Evolutionary conservation across 306 rosid genomes (phyloP), one percentile per base, ranked within the genome.

Genomic region (Sicyos edulis): DNA sequence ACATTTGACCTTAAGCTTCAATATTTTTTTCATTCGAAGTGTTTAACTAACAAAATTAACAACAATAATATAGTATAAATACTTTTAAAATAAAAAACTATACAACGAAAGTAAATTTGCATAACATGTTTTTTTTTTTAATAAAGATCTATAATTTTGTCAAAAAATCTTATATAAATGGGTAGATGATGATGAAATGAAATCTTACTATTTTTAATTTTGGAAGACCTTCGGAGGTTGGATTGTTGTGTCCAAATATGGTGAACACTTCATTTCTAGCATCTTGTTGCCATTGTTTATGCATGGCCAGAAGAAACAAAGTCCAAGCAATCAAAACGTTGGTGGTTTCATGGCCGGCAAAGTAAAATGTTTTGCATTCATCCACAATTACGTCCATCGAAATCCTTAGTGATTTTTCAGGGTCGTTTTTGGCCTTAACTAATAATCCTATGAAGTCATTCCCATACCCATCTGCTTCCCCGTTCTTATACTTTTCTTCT

Each of bases 311-410:
- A 8, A 79, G 29, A 12, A 83, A 54, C 34, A 82, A 15, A 10
- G 79, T 77, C 86, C 83, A 82, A 50, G 75, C 64, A 7, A 82
- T 58, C 26, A 83, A 50, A 9, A 64, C 68, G 20, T 78, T 74
- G n/a, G n/a, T n/a, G n/a, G n/a, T n/a, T n/a, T n/a, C n/a, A n/a
- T n/a, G n/a, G n/a, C n/a, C n/a, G n/a, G 79, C 86, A 40, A 70
- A 16, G 75, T 79, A 83, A 52, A 83, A 83, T 3, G 78, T 19
- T 71, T 79, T 83, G 10, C 83, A 83, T 67, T 79, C 86, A 0
- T 34, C 71, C 4, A 83, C 62, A 14, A 82, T 78, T 10, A 60
- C 86, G 0, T 68, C 67, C 53, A 19, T 26, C 5, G 34, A 19
- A 42, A 65, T 65, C 32, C 71, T 65, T 17, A 19, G 26, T 10